Conservation (phyloP, 2,329 filamentous ascomycete species). For the Diaporthe velutina region DNA sequence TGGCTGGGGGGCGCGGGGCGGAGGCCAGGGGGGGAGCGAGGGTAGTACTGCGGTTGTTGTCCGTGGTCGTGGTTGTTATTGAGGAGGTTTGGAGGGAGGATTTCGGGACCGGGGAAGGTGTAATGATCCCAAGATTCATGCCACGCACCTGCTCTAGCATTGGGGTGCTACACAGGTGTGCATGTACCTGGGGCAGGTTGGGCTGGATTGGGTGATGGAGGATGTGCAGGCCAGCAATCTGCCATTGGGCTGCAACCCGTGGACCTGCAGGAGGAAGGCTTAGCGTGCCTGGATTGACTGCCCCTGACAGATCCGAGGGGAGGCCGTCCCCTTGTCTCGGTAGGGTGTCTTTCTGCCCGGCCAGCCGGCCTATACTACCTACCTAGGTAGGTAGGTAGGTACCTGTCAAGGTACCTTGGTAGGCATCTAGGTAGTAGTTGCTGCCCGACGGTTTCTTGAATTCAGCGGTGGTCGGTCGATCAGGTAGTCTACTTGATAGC, state of each 20-base stretch:
- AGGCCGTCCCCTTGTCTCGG: conserved; percentile 10
- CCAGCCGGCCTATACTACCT: neutral
- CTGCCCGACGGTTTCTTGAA: neutral
- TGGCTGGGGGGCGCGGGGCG: neutral
- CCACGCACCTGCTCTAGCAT: conserved; percentile 4
- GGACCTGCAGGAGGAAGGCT: conserved; percentile 12
- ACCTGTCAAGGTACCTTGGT: neutral
- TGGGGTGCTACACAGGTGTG: conserved; percentile 17
- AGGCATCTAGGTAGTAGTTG: no score
- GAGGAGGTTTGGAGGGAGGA: neutral
- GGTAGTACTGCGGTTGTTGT: no score
- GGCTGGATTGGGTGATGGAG: conserved; percentile 7
- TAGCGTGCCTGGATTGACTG: conserved; percentile 24
- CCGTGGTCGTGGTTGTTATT: neutral
- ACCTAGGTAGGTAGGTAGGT: neutral
- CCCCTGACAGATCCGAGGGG: conserved; percentile 24
- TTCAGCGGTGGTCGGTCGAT: neutral
- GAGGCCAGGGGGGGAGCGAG: neutral
- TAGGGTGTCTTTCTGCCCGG: neutral
- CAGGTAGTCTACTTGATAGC: neutral
- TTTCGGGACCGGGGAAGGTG: neutral
- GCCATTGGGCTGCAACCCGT: conserved; percentile 16
- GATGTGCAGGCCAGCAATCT: conserved; percentile 5
- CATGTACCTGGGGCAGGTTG: conserved; percentile 3
- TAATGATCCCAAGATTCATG: conserved; percentile 18